Percentiles rank a stretch among this genome's conserved stretches.
These are phyloP conservation scores for Fusarium sp. DNA, from an alignment of 2,329 filamentous ascomycete genomes.

Conservation along the genomic window DNA sequence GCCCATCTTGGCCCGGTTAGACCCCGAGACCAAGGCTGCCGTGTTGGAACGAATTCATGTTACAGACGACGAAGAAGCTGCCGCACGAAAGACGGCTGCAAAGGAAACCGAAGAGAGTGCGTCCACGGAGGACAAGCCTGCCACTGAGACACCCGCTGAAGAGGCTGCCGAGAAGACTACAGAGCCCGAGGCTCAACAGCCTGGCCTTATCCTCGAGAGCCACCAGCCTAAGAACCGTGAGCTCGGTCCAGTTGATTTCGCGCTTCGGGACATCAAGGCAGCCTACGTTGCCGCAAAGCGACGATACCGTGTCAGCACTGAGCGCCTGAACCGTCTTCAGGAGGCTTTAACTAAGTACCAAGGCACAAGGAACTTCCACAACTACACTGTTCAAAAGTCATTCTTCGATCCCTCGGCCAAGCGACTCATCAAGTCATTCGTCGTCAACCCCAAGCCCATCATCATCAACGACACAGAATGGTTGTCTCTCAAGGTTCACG, in stretches of 20 bases:
- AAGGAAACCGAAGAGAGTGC: conserved; percentile 31
- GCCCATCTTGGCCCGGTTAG: conserved; percentile 71
- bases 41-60: conserved; percentile 72
- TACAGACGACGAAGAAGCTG: conserved; percentile 44
- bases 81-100: conserved; percentile 40
- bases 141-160: conserved; percentile 26
- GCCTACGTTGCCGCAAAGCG: conserved; percentile 87
- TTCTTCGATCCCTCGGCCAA: conserved; percentile 85
- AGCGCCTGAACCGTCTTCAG: conserved; percentile 80
- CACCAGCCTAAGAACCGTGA: conserved; percentile 56
- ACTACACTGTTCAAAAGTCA: conserved; percentile 94
- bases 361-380: conserved; percentile 94
- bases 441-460: conserved; percentile 79
- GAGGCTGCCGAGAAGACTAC: conserved; percentile 34
- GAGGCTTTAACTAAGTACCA: conserved; percentile 78
- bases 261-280: conserved; percentile 79
- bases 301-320: conserved; percentile 80
- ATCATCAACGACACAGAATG: conserved; percentile 93
- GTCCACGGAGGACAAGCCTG: conserved; percentile 37
- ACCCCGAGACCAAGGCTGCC: conserved; percentile 70
- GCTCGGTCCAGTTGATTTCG: conserved; percentile 67
- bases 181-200: conserved; percentile 35
- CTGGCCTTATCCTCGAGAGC: conserved; percentile 43
- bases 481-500: conserved; percentile 95
- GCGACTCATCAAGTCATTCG: conserved; percentile 92